Evolutionary conservation across 768 basidiomycete genomes (phyloP), one percentile per base, ranked within the genome.

Genomic region (Suillus variegatus): DNA sequence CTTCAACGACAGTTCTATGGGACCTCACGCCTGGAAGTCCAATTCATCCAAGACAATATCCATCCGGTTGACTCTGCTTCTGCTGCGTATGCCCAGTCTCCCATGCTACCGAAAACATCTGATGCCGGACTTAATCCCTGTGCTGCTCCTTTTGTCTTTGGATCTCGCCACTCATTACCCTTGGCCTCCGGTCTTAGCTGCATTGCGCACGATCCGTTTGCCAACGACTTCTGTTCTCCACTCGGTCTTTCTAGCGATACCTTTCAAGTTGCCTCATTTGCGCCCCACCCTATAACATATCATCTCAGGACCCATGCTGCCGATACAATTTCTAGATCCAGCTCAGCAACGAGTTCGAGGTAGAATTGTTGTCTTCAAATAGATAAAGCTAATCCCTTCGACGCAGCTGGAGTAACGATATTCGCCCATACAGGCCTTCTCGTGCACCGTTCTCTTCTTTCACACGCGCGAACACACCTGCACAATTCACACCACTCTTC

Each of bases 1-100:
- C 80, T 93, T 65, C 80, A 85, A 61, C 85, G 85, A 63, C 91
- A 93, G 70, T 73, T 79, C 49, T 93, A 92, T 71, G 84, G 83
- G 14, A 82, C 81, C 61, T 77, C 79, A 65, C 75, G 75, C 55
- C 67, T 86, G 61, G 72, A 74, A 20, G 79, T 75, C 28, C 80
- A 81, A 58, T 79, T 78, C 62, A 35, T 82, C 38, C 72, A 71
- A 38, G 73, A 77, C 41, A 20, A 56, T 32, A 46, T 63, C n/a
- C 43, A 44, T 20, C 22, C 61, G 36, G 63, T 52, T 13, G 66
- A 66, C 9, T 60, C 55, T n/a, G 22, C 67, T 41, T 60, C 66
- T 47, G 71, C 66, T 43, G 28, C 69, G 38, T 60, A 60, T 41
- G 43, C 38, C 10, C 28, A 54, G 22, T 54, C 52, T 35, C 25